A percentile compares a stretch with the other conserved stretches of the same genome.
Conservation (phyloP, 495 filamentous ascomycete species). For the Penicillium ochrochloron region DNA sequence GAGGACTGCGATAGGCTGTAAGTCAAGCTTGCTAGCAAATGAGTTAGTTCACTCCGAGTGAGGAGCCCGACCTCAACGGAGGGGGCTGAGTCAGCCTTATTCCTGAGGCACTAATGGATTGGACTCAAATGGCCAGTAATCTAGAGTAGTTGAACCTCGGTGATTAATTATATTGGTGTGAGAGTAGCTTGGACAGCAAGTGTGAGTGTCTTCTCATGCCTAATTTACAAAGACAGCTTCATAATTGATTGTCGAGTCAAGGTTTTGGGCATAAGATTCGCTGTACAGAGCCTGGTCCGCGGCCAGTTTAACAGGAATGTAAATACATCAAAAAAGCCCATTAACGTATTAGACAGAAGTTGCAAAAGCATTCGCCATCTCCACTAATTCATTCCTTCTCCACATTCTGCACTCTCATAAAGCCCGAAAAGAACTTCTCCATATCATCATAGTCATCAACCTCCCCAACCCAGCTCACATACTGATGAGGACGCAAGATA, state of each 20-base stretch:
- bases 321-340: not conserved
- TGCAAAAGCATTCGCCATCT: not conserved
- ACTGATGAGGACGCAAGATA: conserved; percentile 64
- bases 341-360: not conserved
- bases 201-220: not conserved
- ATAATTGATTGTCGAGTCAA: not conserved
- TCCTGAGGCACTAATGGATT: not conserved
- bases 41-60: not conserved
- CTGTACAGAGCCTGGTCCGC: not conserved
- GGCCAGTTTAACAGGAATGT: not conserved
- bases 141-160: not conserved
- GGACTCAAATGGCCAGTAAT: too few relatives aligned
- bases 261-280: not conserved
- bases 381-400: not conserved
- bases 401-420: conserved; percentile 17
- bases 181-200: too few relatives aligned
- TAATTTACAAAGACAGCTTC: not conserved
- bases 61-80: not conserved
- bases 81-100: conserved; percentile 8
- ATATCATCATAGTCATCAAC: conserved; percentile 49
- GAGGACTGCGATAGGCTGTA: not conserved
- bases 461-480: conserved; percentile 62
- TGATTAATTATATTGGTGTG: not conserved
- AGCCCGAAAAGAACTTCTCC: conserved; percentile 20
- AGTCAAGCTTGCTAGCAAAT: not conserved